A percentile compares a stretch with the other conserved stretches of the same genome.
Evolutionary conservation across 106 monocot species (phyloP).

Genomic region (Apostasia shenzhenica): DNA sequence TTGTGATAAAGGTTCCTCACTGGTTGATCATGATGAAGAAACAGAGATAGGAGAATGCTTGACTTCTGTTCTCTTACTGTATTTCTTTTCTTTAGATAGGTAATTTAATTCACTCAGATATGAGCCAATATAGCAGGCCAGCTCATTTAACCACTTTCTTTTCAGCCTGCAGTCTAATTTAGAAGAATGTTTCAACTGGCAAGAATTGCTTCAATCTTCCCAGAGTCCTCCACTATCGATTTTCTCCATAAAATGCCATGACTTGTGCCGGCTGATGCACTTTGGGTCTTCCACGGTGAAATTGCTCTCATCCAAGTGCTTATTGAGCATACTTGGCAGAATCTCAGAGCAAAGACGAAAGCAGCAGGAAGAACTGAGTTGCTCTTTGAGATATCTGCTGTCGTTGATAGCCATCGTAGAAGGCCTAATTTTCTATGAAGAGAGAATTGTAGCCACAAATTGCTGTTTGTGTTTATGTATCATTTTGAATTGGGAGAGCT

Average conservation of each 20-base stretch:
- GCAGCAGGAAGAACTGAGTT: constrained; percentile 26
- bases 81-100: constrained; percentile 77
- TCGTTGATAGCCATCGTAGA: constrained; percentile 61
- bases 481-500: constrained; percentile 56
- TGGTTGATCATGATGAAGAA: constrained; percentile 57
- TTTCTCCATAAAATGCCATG: constrained; percentile 56
- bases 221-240: constrained; percentile 19
- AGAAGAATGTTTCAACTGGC: constrained; percentile 56
- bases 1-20: constrained; percentile 61
- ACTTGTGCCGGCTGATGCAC: constrained; percentile 75
- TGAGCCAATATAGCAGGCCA: not conserved
- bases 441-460: constrained; percentile 42
- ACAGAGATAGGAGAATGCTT: constrained; percentile 37
- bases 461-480: constrained; percentile 50
- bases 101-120: not conserved
- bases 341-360: constrained; percentile 42
- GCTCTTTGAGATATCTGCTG: constrained; percentile 43
- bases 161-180: constrained; percentile 42
- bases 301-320: constrained; percentile 68
- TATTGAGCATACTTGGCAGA: constrained; percentile 51
- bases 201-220: constrained; percentile 49
- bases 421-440: constrained; percentile 57
- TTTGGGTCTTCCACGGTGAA: constrained; percentile 66
- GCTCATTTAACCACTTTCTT: constrained; percentile 16
- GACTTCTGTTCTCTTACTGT: constrained; percentile 51